A percentile compares a stretch with the other conserved stretches of the same genome.
Conservation (phyloP, 1,284 basidiomycete species). For the Cryptococcus sp. region DNA sequence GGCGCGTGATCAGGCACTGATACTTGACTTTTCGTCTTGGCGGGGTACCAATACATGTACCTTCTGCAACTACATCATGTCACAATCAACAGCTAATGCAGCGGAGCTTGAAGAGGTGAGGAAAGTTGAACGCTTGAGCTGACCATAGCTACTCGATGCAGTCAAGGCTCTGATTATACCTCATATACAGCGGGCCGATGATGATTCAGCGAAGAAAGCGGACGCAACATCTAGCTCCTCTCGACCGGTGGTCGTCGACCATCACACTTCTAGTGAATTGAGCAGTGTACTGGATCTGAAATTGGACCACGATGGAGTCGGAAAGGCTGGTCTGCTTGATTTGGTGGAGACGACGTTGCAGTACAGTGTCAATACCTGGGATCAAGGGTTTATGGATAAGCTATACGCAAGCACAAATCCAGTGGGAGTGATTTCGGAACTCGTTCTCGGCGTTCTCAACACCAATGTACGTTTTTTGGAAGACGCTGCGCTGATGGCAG, state of each 20-base stretch:
- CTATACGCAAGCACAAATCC: constrained; percentile 47
- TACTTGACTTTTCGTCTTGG: too few relatives aligned
- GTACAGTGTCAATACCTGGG: constrained; percentile 32
- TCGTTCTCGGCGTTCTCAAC: constrained; percentile 45
- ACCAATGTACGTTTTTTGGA: constrained; percentile 37
- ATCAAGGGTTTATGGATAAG: constrained; percentile 39
- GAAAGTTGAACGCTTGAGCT: neutral
- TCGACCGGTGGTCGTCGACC: constrained; percentile 10
- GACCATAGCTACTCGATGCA: constrained; percentile 15
- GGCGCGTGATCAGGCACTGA: too few relatives aligned
- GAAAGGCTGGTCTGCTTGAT: constrained; percentile 16
- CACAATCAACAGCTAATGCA: neutral
- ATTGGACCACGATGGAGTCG: constrained; percentile 9
- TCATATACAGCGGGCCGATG: constrained; percentile 15
- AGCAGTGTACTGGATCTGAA: constrained; percentile 9
- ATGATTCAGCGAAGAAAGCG: neutral
- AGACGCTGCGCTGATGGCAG: neutral
- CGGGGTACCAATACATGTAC: too few relatives aligned
- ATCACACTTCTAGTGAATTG: constrained; percentile 12
- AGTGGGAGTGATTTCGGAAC: constrained; percentile 64
- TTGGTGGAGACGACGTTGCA: constrained; percentile 19
- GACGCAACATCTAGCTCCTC: neutral
- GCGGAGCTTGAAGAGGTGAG: neutral
- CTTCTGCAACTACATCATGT: too few relatives aligned
- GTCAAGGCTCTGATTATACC: constrained; percentile 17